Evolutionary conservation across 1,284 basidiomycete genomes (phyloP).

Genomic region (Inonotus hispidus): DNA sequence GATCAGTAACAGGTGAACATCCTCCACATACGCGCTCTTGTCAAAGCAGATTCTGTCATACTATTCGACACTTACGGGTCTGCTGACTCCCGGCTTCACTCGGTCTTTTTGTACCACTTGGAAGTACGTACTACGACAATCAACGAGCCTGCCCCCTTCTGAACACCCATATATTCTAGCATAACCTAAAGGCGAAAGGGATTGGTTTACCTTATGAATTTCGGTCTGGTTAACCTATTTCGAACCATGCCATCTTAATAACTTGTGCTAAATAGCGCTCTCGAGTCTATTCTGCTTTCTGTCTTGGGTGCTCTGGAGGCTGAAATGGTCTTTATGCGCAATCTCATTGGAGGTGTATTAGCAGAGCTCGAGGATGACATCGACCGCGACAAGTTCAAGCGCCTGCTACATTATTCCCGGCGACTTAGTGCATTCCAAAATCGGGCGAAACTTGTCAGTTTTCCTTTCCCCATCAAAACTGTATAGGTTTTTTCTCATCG

Average conservation of each 20-base stretch:
- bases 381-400: slow-evolving; percentile 87
- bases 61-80: slow-evolving; percentile 90
- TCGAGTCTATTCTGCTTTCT: slow-evolving; percentile 86
- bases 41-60: slow-evolving; percentile 90
- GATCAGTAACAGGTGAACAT: slow-evolving; percentile 68
- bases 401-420: slow-evolving; percentile 84
- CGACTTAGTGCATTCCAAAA: slow-evolving; percentile 84
- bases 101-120: slow-evolving; percentile 83
- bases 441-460: slow-evolving; percentile 68
- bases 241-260: slow-evolving; percentile 22
- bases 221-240: slow-evolving; percentile 44
- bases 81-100: slow-evolving; percentile 78
- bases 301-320: slow-evolving; percentile 88
- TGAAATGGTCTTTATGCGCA: slow-evolving; percentile 87
- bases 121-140: slow-evolving; percentile 46
- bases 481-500: slow-evolving; percentile 5
- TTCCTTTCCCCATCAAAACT: not conserved
- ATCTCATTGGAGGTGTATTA: slow-evolving; percentile 82
- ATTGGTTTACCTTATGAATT: slow-evolving; percentile 83
- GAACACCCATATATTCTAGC: slow-evolving; percentile 37
- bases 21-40: slow-evolving; percentile 88
- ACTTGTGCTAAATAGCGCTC: slow-evolving; percentile 48
- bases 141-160: slow-evolving; percentile 13
- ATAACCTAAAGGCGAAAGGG: slow-evolving; percentile 69
- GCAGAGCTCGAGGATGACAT: slow-evolving; percentile 91